A percentile compares a stretch with the other conserved stretches of the same genome.
These are phyloP conservation scores for Kwoniella bestiolae DNA, from an alignment of 768 basidiomycete species.

Conservation along the genomic window DNA sequence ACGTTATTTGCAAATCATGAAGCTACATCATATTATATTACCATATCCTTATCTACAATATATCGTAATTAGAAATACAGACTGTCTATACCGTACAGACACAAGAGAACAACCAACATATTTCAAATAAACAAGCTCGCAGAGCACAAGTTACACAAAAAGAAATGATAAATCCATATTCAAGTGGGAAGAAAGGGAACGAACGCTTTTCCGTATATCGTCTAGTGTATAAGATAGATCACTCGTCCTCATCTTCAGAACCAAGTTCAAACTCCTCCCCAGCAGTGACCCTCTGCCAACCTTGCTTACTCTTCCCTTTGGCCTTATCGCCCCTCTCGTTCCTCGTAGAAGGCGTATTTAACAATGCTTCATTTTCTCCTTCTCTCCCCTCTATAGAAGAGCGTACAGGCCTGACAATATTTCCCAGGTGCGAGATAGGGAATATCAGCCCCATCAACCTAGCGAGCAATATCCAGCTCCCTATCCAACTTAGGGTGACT, in stretches of 20 bases:
- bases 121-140: too few species aligned
- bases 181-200: too few species aligned
- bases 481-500: slow-evolving; percentile 39
- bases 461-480: slow-evolving; percentile 38
- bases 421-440: slow-evolving; percentile 25
- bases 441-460: slow-evolving; percentile 44
- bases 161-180: too few species aligned
- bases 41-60: too few species aligned
- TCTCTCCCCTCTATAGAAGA: too few species aligned
- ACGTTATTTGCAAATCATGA: too few species aligned
- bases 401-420: too few species aligned
- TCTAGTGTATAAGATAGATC: background rate
- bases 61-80: too few species aligned
- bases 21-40: too few species aligned
- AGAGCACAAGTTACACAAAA: too few species aligned
- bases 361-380: slow-evolving; percentile 16
- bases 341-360: background rate
- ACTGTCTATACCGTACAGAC: too few species aligned
- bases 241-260: slow-evolving; percentile 32
- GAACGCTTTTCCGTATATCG: background rate
- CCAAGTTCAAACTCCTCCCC: slow-evolving; percentile 51
- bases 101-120: too few species aligned
- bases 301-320: slow-evolving; percentile 1
- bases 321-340: background rate
- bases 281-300: slow-evolving; percentile 46